Conservation (phyloP, 2,329 filamentous ascomycete species). For the Xylariaceae sp. region DNA sequence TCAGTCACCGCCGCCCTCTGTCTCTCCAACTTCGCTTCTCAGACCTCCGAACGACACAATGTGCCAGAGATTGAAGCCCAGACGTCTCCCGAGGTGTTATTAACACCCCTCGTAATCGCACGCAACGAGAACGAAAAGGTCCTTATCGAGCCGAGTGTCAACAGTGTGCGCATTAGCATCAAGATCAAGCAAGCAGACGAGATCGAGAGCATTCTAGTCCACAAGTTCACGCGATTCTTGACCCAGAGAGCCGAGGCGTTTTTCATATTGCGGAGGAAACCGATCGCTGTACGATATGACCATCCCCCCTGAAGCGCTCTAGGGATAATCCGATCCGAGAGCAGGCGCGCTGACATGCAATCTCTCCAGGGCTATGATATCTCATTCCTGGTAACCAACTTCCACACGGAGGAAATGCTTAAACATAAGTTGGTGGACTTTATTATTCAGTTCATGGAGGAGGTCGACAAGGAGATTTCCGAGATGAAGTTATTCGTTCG, state of each 20-base stretch:
- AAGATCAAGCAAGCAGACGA: slow-evolving; percentile 99
- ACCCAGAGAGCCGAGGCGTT: slow-evolving; percentile 95
- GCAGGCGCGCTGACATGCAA: slow-evolving; percentile 32
- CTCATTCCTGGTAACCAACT: slow-evolving; percentile 97
- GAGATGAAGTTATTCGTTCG: slow-evolving; percentile 99
- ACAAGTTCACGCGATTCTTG: slow-evolving; percentile 96
- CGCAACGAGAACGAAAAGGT: slow-evolving; percentile 97
- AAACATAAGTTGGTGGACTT: slow-evolving; percentile 99
- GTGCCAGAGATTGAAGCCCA: slow-evolving; percentile 94
- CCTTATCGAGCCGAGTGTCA: slow-evolving; percentile 92
- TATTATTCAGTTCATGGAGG: slow-evolving; percentile 99
- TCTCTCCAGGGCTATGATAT: slow-evolving; percentile 78
- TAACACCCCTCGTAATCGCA: slow-evolving; percentile 85
- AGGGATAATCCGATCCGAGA: background rate
- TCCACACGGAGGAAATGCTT: slow-evolving; percentile 96
- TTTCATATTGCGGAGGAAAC: slow-evolving; percentile 92
- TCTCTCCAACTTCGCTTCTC: slow-evolving; percentile 94
- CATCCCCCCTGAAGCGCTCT: background rate
- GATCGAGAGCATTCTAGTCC: slow-evolving; percentile 95
- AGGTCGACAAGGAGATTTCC: slow-evolving; percentile 99
- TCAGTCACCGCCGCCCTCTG: slow-evolving; percentile 91
- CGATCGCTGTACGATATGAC: slow-evolving; percentile 66
- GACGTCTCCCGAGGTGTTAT: slow-evolving; percentile 85
- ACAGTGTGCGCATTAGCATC: slow-evolving; percentile 95
- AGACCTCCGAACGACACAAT: slow-evolving; percentile 94